Percentiles rank a stretch among this genome's conserved stretches.
phyloP scores from a whole-genome alignment of 2,329 filamentous ascomycete genomes.

The Scortechinia acanthostroma region DNA sequence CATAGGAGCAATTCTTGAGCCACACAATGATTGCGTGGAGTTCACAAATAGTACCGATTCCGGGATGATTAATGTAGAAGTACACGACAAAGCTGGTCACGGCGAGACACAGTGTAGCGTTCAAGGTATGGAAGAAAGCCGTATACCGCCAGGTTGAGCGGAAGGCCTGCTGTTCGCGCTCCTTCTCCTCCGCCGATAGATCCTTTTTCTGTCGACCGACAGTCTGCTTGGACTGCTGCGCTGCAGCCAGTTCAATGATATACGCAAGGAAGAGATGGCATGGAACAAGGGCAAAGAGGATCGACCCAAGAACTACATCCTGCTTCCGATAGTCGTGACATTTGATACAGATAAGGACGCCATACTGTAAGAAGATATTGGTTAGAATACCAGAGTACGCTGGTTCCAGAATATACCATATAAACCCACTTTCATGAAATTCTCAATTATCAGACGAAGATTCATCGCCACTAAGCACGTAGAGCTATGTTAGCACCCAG shows the following conservation, averaged over 20 bases:
- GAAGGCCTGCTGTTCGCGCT: neutral
- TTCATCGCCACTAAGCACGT: conserved; percentile 1
- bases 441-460: neutral
- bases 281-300: neutral
- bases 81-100: conserved; percentile 1
- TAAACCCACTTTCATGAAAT: conserved; percentile 1
- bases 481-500: too few relatives aligned
- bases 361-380: neutral
- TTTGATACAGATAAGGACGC: conserved; percentile 1
- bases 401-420: too few relatives aligned
- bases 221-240: neutral
- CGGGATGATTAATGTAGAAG: conserved; percentile 2
- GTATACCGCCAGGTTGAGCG: neutral
- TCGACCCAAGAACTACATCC: neutral
- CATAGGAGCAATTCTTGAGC: conserved; percentile 1
- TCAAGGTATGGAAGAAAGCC: neutral
- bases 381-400: too few relatives aligned
- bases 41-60: neutral
- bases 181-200: neutral
- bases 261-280: conserved; percentile 1
- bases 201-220: neutral
- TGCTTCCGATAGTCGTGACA: conserved; percentile 2
- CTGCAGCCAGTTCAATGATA: neutral
- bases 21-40: conserved; percentile 2
- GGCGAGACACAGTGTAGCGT: neutral